A percentile compares a stretch with the other conserved stretches of the same genome.
Evolutionary conservation across 768 basidiomycete genomes (phyloP).

Genomic region (Mycena floridula): DNA sequence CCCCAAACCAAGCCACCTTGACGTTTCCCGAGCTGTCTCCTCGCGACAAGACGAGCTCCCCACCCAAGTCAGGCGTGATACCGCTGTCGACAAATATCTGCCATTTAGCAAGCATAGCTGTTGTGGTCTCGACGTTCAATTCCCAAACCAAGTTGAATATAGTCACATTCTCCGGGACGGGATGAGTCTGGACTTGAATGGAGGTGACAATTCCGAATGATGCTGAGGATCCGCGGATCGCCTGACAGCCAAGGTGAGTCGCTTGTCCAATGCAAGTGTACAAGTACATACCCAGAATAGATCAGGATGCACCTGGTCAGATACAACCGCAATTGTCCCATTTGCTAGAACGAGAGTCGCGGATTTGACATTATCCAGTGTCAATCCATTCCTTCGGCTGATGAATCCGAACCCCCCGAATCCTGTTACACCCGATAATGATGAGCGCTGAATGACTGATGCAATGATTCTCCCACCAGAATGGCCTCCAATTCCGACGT

Average conservation of each 20-base stretch:
- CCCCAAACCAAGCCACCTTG: conserved; percentile 5
- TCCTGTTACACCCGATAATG: conserved; percentile 6
- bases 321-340: conserved; percentile 16
- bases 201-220: conserved; percentile 9
- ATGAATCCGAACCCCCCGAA: conserved; percentile 21
- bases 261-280: background rate
- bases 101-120: conserved; percentile 2
- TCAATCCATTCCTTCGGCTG: conserved; percentile 22
- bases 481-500: conserved; percentile 42
- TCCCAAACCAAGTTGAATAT: conserved; percentile 5
- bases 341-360: conserved; percentile 21
- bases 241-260: background rate
- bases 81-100: conserved; percentile 7
- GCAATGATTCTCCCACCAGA: conserved; percentile 19
- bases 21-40: conserved; percentile 1
- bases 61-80: conserved; percentile 6
- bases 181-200: conserved; percentile 3
- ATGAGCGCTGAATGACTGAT: background rate
- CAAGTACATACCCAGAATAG: conserved; percentile 19
- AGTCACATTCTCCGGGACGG: conserved; percentile 2
- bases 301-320: conserved; percentile 15
- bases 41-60: conserved; percentile 4
- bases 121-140: conserved; percentile 1
- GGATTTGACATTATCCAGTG: conserved; percentile 17
- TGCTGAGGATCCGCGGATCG: conserved; percentile 8